Base-by-base conservation (phyloP, 257 asterid genomes). In the Marsdenia floribunda region DNA sequence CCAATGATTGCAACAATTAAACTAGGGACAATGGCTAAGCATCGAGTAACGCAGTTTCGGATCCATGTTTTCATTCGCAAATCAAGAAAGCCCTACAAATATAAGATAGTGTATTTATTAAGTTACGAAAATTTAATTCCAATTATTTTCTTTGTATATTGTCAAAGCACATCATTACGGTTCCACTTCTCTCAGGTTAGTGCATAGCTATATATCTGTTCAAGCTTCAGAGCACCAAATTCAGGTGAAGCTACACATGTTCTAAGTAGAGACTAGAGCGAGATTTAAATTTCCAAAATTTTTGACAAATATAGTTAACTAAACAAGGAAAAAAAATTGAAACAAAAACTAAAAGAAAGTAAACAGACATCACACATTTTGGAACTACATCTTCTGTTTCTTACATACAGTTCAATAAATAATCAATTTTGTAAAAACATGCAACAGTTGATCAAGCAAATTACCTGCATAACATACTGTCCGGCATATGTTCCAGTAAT, bases 401-500 rank as follows among this genome's bases (percentile, higher is more conserved):
- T 26, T 16, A 8, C 24, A n/a, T n/a, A 3, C 24, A n/a, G 35
- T 29, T 59, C 44, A 33, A 33, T 7, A 26, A 3, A 35, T 5
- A 6, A n/a, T 42, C 68, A 63, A 14, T 33, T 33, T 61, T 61
- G 19, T 61, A 61, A 33, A 5, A 33, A 63, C 19, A 64, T 16
- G 5, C n/a, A 3, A 35, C n/a, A 38, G 38, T 63, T 50, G 65
- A 47, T 22, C 42, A 8, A 60, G 71, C 66, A 26, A 79, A 76
- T 72, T 40, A 87, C 99, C 97, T 95, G 99, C 99, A 92, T 95
- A 71, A 95, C 98, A 64, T 92, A 95, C 80, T 95, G 98, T 46
- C 99, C 99, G 6, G 98, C 99, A 55, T 95, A 90, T 5, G 99
- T 95, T 76, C 99, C 99, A 46, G 99, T 95, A 70, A 95, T 92